These are phyloP conservation scores for Naganishia friedmannii DNA, from an alignment of 768 basidiomycete genomes.

Conservation along the genomic window DNA sequence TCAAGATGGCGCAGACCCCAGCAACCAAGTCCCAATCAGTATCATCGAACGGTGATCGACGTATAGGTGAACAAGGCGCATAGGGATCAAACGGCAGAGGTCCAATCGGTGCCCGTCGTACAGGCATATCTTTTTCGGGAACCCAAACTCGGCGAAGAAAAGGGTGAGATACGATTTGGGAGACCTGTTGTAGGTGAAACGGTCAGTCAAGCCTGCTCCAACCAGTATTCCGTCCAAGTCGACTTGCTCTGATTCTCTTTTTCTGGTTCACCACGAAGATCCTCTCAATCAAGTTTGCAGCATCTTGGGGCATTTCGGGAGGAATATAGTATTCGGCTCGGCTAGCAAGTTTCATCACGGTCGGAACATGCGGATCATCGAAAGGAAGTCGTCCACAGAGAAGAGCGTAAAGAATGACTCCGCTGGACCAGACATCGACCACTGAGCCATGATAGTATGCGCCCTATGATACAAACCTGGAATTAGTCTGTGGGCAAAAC, in stretches of 20 bases:
- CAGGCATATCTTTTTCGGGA: conserved; percentile 53
- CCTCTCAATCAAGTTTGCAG: conserved; percentile 73
- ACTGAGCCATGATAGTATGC: conserved; percentile 81
- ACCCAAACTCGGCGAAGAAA: conserved; percentile 60
- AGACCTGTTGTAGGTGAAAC: conserved; percentile 60
- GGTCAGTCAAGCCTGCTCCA: background rate
- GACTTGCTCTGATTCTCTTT: conserved; percentile 70
- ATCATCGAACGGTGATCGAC: conserved; percentile 12
- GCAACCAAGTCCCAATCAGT: conserved; percentile 33
- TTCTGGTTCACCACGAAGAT: conserved; percentile 87
- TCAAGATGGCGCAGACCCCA: conserved; percentile 21
- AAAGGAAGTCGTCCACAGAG: conserved; percentile 88
- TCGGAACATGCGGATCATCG: conserved; percentile 73
- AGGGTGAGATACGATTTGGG: conserved; percentile 78
- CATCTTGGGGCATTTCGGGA: conserved; percentile 66
- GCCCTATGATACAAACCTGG: conserved; percentile 54
- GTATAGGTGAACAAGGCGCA: background rate
- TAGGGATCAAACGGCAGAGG: conserved; percentile 28
- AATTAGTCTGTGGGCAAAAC: background rate
- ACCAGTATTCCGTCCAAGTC: conserved; percentile 23
- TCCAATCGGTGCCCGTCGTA: background rate
- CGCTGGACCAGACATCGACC: conserved; percentile 95
- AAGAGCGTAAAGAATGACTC: conserved; percentile 86
- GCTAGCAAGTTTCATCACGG: conserved; percentile 79
- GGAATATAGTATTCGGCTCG: conserved; percentile 79